Base-by-base conservation (phyloP, 2,329 filamentous ascomycete genomes). In the Diaporthe destruens region DNA sequence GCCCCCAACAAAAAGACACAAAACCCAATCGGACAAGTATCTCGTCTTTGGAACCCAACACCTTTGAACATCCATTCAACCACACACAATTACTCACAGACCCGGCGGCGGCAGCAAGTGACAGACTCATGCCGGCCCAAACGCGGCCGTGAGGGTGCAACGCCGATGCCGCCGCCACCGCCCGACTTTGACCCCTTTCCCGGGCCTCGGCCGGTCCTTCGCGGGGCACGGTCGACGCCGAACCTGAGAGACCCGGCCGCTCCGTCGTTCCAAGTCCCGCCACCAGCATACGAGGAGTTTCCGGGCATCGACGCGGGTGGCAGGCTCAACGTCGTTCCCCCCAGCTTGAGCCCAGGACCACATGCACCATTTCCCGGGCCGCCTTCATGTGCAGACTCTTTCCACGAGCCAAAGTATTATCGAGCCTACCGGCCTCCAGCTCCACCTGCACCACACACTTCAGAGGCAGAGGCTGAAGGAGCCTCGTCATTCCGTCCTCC, bases 241-340 rank as follows among this genome's bases (percentile, higher is more conserved):
- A 59, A 59, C 55, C 55, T 59, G 8, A 59, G 14, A 59, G 55
- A 59, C 42, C 12, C 34, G 14, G 55, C 5, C 55, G 14, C 25
- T 14, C 55, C 55, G n/a, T 59, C 55, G 55, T 8, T 59, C 34
- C 34, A 42, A 11, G 55, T 25, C 14, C 55, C 55, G 14, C 55
- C 55, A 59, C 55, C 55, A 59, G 55, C 55, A n/a, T 59, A 59
- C 34, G 55, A 59, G 34, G 55, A 16, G 55, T 59, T 59, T 42
- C 55, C 55, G 14, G 55, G 55, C 34, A n/a, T 57, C 5, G 55
- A 57, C 55, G 55, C 55, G 6, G 55, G 55, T 42, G 55, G 55
- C 20, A 59, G 55, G 55, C 55, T 59, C 34, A 59, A 59, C 34
- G 25, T 39, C n/a, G 39, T 59, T 11, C 55, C 34, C 55, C 55